Conservation (phyloP, 2,329 filamentous ascomycete species). For the Chaetomiaceae sp. region DNA sequence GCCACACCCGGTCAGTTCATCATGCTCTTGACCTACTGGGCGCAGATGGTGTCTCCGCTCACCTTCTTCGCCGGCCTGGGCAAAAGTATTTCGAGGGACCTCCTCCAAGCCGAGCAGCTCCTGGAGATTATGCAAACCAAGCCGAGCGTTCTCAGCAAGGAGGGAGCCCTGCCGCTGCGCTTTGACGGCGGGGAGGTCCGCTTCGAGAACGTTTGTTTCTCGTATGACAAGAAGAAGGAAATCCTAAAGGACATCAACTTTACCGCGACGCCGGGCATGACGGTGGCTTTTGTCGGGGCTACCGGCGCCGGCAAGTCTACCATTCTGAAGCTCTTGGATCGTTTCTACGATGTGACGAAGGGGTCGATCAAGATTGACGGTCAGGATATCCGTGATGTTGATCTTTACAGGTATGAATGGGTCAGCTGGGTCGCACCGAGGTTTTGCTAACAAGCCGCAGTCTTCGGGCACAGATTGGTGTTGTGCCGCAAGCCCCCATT, state of each 20-base stretch:
- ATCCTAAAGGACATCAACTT: slow-evolving; percentile 54
- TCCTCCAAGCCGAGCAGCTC: slow-evolving; percentile 55
- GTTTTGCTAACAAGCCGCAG: slow-evolving; percentile 32
- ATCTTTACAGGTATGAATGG: slow-evolving; percentile 40
- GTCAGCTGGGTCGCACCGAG: background rate
- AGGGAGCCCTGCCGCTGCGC: slow-evolving; percentile 45
- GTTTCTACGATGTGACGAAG: slow-evolving; percentile 53
- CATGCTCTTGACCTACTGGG: slow-evolving; percentile 69
- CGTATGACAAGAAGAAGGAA: slow-evolving; percentile 55
- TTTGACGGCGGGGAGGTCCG: slow-evolving; percentile 51
- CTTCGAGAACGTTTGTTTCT: slow-evolving; percentile 53
- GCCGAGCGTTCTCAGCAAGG: slow-evolving; percentile 50
- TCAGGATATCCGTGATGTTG: slow-evolving; percentile 52
- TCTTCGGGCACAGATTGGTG: slow-evolving; percentile 50
- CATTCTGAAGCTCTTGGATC: slow-evolving; percentile 53
- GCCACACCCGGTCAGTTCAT: slow-evolving; percentile 65
- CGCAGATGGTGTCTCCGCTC: slow-evolving; percentile 65
- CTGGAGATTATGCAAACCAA: slow-evolving; percentile 56
- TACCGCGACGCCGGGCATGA: slow-evolving; percentile 47
- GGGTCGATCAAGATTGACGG: slow-evolving; percentile 53
- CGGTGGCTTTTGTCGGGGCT: slow-evolving; percentile 56
- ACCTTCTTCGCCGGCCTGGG: slow-evolving; percentile 62
- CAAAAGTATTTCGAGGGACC: slow-evolving; percentile 51
- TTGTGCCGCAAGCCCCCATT: slow-evolving; percentile 53
- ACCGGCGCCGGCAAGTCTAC: slow-evolving; percentile 59